Evolutionary conservation across 73 alveolate species (phyloP).

Genomic region (Tetrahymena elliotti): DNA sequence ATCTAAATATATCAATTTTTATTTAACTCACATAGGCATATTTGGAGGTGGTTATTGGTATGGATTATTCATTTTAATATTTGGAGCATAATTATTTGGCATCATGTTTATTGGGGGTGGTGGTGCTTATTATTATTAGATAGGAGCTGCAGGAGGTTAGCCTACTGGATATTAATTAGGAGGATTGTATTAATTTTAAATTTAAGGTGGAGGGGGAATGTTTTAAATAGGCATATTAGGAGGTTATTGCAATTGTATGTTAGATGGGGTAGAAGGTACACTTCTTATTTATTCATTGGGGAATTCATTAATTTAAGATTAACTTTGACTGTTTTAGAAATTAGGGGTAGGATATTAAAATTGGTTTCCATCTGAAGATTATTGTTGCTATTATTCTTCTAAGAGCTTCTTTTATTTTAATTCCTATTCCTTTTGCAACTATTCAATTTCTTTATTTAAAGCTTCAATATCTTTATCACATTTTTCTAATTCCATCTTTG

Average conservation of each 20-base stretch:
- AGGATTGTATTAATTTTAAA: not conserved
- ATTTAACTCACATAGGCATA: not conserved
- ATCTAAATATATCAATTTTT: too few species aligned
- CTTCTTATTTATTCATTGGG: not conserved
- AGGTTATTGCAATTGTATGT: not conserved
- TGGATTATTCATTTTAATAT: not conserved
- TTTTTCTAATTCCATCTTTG: constrained; percentile 3
- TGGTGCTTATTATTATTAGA: not conserved
- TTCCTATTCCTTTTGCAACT: constrained; percentile 15
- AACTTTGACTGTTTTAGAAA: not conserved
- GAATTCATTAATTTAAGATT: not conserved
- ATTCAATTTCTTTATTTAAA: constrained; percentile 26
- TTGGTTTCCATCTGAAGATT: not conserved
- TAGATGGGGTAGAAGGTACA: not conserved
- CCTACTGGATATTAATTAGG: not conserved
- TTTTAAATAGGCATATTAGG: not conserved
- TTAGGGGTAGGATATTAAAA: not conserved
- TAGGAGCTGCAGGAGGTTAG: not conserved
- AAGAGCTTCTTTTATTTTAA: not conserved
- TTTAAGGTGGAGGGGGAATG: not conserved
- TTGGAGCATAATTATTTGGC: not conserved
- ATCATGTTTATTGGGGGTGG: not conserved
- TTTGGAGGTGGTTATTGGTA: not conserved
- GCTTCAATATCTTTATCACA: constrained; percentile 4
- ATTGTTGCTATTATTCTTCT: not conserved